Percentiles rank a stretch among this genome's conserved stretches.
phyloP scores from a whole-genome alignment of 306 rosid genomes.

The Abrus precatorius region DNA sequence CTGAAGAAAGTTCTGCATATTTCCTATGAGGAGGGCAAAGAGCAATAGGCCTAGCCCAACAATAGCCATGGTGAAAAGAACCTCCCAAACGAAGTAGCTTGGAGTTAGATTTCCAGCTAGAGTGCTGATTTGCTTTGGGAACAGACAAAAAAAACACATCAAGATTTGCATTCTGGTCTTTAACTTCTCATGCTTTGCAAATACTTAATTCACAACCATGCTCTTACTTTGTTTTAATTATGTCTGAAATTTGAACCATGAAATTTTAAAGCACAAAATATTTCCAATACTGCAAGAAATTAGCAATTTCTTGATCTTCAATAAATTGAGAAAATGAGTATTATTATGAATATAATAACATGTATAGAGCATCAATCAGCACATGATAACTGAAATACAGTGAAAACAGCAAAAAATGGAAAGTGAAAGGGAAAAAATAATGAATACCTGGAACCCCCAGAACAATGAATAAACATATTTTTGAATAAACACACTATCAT shows the following conservation, averaged over 20 bases:
- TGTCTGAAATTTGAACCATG: not conserved
- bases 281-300: not conserved
- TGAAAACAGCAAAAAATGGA: not conserved
- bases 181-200: not conserved
- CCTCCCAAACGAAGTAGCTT: conserved; percentile 67
- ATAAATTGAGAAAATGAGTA: not conserved
- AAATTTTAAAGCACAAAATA: not conserved
- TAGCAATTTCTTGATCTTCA: conserved; percentile 2
- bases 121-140: conserved; percentile 72
- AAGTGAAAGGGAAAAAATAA: not conserved
- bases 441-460: conserved; percentile 24
- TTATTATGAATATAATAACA: not conserved
- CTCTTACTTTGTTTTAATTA: not conserved
- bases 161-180: not conserved
- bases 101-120: conserved; percentile 71
- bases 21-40: conserved; percentile 73
- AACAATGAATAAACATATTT: conserved; percentile 20
- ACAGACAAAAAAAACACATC: conserved; percentile 3
- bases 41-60: conserved; percentile 71
- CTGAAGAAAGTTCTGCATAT: conserved; percentile 77
- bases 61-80: conserved; percentile 67
- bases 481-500: not conserved
- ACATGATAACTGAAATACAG: not conserved
- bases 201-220: not conserved
- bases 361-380: not conserved